Evolutionary conservation across 1,284 basidiomycete species (phyloP).

Genomic region (Dichomitus squalens): DNA sequence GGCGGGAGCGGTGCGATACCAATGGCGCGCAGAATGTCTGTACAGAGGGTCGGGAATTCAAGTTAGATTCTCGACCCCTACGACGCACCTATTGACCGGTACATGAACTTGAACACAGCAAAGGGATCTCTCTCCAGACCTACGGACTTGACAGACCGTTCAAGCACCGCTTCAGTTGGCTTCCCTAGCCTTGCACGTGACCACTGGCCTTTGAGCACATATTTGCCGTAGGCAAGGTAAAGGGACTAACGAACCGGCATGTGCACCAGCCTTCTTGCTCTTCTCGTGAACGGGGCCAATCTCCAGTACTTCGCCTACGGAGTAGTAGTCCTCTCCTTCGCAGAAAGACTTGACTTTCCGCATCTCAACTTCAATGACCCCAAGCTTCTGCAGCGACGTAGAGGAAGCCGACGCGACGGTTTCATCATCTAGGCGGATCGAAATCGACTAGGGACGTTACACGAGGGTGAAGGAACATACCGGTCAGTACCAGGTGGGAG

Average conservation of each 20-base stretch:
- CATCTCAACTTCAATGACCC: constrained; percentile 3
- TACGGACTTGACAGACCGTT: not conserved
- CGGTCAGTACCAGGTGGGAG: constrained; percentile 2
- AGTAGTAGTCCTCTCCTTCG: not conserved
- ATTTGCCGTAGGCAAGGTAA: no score
- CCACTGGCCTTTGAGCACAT: not conserved
- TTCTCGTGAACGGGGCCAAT: constrained; percentile 20
- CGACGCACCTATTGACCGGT: constrained; percentile 16
- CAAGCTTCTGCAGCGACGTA: not conserved
- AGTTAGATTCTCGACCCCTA: not conserved
- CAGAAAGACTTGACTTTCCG: not conserved
- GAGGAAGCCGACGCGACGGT: not conserved
- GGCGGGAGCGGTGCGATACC: not conserved
- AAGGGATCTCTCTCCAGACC: constrained; percentile 5
- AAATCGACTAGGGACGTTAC: no score
- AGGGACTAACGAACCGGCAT: constrained; percentile 17
- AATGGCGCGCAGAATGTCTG: constrained; percentile 7
- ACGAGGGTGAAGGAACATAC: no score
- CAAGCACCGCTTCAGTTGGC: not conserved
- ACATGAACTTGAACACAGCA: constrained; percentile 13
- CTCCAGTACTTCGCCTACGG: not conserved
- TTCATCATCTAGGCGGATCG: constrained; percentile 1
- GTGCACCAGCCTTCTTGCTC: constrained; percentile 23
- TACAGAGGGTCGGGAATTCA: not conserved
- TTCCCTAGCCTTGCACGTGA: not conserved